Base-by-base conservation (phyloP, 225 moss, liverwort and hornwort species). In the Bryum argenteum region DNA sequence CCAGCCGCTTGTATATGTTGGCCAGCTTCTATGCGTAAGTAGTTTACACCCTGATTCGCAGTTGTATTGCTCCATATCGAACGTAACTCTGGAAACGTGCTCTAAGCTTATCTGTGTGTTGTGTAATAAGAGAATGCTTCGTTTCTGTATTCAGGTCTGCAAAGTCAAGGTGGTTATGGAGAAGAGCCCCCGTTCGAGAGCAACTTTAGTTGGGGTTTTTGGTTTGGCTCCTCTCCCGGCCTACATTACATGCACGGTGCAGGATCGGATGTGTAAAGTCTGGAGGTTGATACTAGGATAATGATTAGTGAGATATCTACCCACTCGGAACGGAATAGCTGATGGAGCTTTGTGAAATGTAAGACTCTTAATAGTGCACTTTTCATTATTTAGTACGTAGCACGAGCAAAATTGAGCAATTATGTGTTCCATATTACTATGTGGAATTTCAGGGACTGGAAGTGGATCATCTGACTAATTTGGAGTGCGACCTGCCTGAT, bases 11-110 rank as follows among this genome's bases (percentile, higher is more conserved):
- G 83, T 61, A 68, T 91, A 60, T 82, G 81, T 70, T 91, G 93
- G 96, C 90, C 91, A 40, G 85, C 85, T 61, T 86, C 91, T 33
- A 78, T 85, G 67, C 77, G 88, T 92, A 91, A 82, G 92, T 73
- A 62, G n/a, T 28, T 2, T 58, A 54, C 26, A 65, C 60, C 47
- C 44, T 54, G 44, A 57, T 45, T 78, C 33, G 43, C 33, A 42
- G 41, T 28, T 66, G 5, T 5, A 4, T 33, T 5, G 33, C 33
- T 33, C 33, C 33, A 33, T 33, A 33, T 33, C 7, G 33, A 33
- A 33, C 33, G 33, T 33, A 6, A 33, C 33, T 33, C 5, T 33
- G 33, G 7, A 33, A 33, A 1, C 19, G n/a, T n/a, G n/a, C 23
- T 54, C 63, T 37, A 63, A 45, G 52, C 53, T 43, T 69, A 9